These are phyloP conservation scores for Manihot esculenta DNA, from an alignment of 441 rosid genomes.

Conservation along the genomic window DNA sequence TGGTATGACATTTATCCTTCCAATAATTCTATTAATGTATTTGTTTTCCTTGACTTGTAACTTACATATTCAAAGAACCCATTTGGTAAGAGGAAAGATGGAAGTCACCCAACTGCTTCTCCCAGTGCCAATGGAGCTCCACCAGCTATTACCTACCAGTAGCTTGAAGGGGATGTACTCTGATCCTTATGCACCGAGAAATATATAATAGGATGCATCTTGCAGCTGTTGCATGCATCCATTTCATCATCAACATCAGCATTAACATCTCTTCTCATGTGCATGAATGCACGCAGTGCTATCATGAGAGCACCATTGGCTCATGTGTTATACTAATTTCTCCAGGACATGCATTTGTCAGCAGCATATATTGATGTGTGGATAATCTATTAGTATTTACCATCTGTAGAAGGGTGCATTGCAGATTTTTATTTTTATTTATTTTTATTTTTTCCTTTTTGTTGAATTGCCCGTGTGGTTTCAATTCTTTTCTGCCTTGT, in stretches of 20 bases:
- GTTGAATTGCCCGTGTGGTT: no score
- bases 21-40: slow-evolving; percentile 2
- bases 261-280: slow-evolving; percentile 70
- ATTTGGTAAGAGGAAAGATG: slow-evolving; percentile 89
- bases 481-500: slow-evolving; percentile 11
- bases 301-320: slow-evolving; percentile 62
- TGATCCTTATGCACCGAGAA: slow-evolving; percentile 66
- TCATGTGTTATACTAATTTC: slow-evolving; percentile 43
- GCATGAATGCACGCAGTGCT: slow-evolving; percentile 59
- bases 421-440: slow-evolving; percentile 30
- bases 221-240: slow-evolving; percentile 95
- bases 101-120: slow-evolving; percentile 50
- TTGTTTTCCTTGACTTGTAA: slow-evolving; percentile 47
- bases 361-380: slow-evolving; percentile 49
- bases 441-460: no score
- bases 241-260: slow-evolving; percentile 75
- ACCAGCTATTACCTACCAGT: slow-evolving; percentile 72
- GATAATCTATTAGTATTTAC: slow-evolving; percentile 37
- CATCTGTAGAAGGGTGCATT: slow-evolving; percentile 41
- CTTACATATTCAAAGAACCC: slow-evolving; percentile 90
- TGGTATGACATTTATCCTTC: no score
- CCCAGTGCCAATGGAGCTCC: slow-evolving; percentile 79
- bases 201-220: slow-evolving; percentile 86
- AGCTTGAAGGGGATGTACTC: slow-evolving; percentile 82
- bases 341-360: slow-evolving; percentile 65